Percentiles rank a stretch among this genome's conserved stretches.
phyloP scores from a whole-genome alignment of 345 rosid species.

The Gossypium bickii region DNA sequence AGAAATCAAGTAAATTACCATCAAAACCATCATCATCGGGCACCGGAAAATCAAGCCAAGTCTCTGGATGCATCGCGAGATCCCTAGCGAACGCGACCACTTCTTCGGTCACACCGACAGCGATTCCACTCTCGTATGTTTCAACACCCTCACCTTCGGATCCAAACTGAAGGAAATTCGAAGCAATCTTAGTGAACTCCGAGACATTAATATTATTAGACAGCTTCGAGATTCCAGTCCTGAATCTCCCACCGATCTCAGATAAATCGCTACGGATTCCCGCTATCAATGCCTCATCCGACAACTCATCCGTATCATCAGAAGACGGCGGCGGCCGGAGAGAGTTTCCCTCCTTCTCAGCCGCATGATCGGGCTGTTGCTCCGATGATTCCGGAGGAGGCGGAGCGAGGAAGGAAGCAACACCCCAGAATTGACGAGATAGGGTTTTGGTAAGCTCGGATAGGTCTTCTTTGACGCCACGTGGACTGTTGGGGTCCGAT shows the following conservation, averaged over 20 bases:
- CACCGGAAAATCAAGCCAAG: constrained; percentile 93
- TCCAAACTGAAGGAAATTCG: constrained; percentile 52
- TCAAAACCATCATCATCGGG: constrained; percentile 64
- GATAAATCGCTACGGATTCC: constrained; percentile 70
- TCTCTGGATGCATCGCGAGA: constrained; percentile 89
- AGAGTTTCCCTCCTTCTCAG: constrained; percentile 9
- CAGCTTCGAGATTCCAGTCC: constrained; percentile 57
- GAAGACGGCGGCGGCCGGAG: neutral
- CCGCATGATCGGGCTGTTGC: neutral
- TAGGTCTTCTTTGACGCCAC: constrained; percentile 86
- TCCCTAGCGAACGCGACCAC: constrained; percentile 75
- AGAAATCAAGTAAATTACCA: constrained; percentile 34
- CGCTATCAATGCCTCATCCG: constrained; percentile 42
- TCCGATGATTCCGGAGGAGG: constrained; percentile 34
- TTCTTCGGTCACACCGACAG: constrained; percentile 80
- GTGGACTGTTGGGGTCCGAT: constrained; percentile 32
- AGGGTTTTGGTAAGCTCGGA: constrained; percentile 78
- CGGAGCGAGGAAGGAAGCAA: constrained; percentile 93
- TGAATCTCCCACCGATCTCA: constrained; percentile 60
- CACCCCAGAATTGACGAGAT: constrained; percentile 81
- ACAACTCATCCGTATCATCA: constrained; percentile 22
- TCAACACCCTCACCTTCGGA: constrained; percentile 46
- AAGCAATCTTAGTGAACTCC: constrained; percentile 65
- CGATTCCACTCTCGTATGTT: constrained; percentile 40
- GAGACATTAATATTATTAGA: constrained; percentile 61